Conservation (phyloP, 2,329 filamentous ascomycete genomes). For the Hymenoscyphus scutula region DNA sequence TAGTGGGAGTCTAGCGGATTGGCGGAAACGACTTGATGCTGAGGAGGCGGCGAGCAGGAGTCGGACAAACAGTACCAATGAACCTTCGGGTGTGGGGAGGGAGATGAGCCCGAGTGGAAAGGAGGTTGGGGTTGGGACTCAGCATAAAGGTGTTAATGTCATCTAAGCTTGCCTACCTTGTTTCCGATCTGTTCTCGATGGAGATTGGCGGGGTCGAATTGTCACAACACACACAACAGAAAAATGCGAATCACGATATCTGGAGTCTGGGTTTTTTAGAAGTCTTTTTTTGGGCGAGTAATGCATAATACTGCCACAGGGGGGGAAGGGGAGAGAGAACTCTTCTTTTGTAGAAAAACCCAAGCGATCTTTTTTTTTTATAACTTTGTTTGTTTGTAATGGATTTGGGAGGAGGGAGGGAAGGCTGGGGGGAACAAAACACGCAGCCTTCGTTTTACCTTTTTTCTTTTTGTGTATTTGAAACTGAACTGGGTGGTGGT, state of each 20-base stretch:
- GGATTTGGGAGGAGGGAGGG: neutral
- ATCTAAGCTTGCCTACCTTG: neutral
- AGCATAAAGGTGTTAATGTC: conserved; percentile 7
- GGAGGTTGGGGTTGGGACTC: conserved; percentile 18
- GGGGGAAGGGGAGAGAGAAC: too few relatives aligned
- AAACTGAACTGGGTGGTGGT: too few relatives aligned
- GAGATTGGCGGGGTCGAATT: neutral
- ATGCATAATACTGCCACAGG: neutral
- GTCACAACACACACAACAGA: neutral
- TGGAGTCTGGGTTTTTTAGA: neutral
- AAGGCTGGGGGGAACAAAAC: neutral
- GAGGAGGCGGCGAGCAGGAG: conserved; percentile 31
- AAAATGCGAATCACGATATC: conserved; percentile 14
- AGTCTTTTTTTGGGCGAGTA: neutral
- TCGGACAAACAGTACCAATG: conserved; percentile 20
- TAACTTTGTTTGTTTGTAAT: neutral
- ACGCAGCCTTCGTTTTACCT: neutral
- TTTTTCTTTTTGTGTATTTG: neutral
- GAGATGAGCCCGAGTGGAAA: conserved; percentile 34
- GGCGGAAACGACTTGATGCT: conserved; percentile 73
- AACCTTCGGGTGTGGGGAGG: conserved; percentile 15
- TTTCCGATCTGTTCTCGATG: neutral
- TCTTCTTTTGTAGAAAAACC: neutral
- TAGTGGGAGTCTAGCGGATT: conserved; percentile 73
- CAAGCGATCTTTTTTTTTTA: neutral